Evolutionary conservation across 495 filamentous ascomycete genomes (phyloP).

Genomic region (Lasiosphaeria miniovina): DNA sequence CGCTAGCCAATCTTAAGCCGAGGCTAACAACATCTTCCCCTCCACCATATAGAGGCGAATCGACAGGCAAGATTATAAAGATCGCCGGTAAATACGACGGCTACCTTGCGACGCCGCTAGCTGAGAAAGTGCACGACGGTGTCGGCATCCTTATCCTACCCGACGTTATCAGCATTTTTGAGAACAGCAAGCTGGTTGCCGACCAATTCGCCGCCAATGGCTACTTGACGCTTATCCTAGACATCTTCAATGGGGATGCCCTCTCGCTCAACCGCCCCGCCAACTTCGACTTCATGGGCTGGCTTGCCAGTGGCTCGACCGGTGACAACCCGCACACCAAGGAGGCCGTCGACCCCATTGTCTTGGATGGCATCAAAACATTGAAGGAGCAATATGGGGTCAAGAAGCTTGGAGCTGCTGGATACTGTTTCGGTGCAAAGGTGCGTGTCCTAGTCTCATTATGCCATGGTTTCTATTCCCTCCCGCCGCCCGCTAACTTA

Average conservation of each 20-base stretch:
- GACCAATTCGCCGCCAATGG: slow-evolving; percentile 82
- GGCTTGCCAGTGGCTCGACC: slow-evolving; percentile 52
- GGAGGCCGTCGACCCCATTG: slow-evolving; percentile 53
- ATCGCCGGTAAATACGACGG: slow-evolving; percentile 43
- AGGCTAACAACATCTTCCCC: slow-evolving; percentile 3
- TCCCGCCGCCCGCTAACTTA: background rate
- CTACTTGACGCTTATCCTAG: slow-evolving; percentile 72
- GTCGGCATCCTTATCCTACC: slow-evolving; percentile 56
- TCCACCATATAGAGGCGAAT: slow-evolving; percentile 24
- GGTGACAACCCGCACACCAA: slow-evolving; percentile 58
- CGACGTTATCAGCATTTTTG: slow-evolving; percentile 70
- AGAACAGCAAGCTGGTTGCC: slow-evolving; percentile 75
- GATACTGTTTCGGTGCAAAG: slow-evolving; percentile 78
- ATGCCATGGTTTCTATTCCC: background rate
- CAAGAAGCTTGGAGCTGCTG: slow-evolving; percentile 68
- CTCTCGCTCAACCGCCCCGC: slow-evolving; percentile 53
- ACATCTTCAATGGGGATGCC: slow-evolving; percentile 73
- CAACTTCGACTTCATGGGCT: slow-evolving; percentile 58
- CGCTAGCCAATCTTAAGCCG: background rate
- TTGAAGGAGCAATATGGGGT: slow-evolving; percentile 49
- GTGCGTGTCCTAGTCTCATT: slow-evolving; percentile 21
- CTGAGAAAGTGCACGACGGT: slow-evolving; percentile 43
- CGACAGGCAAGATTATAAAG: slow-evolving; percentile 41
- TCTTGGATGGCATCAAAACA: slow-evolving; percentile 43
- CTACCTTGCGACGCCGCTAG: slow-evolving; percentile 49